Conservation (phyloP, 306 rosid genomes). For the Astragalus membranaceus region DNA sequence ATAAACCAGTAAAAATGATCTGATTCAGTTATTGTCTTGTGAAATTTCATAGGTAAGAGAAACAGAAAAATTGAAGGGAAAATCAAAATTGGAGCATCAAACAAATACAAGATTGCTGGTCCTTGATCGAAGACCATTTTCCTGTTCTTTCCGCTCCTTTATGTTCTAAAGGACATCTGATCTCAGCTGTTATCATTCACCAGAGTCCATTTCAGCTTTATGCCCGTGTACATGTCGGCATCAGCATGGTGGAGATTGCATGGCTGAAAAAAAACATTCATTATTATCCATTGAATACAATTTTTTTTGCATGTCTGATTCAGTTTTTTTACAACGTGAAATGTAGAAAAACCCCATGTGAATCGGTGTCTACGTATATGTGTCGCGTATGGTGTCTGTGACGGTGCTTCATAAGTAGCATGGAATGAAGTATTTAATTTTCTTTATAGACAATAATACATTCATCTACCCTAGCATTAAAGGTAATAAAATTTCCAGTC, state of each 20-base stretch:
- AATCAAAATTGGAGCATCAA: not conserved
- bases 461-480: not conserved
- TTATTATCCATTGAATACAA: not conserved
- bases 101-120: conserved; percentile 10
- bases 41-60: not conserved
- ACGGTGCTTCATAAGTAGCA: not conserved
- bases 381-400: no score
- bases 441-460: not conserved
- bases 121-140: not conserved
- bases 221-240: not conserved
- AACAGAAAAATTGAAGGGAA: not conserved
- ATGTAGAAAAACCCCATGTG: not conserved
- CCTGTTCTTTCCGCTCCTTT: not conserved
- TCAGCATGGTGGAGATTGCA: not conserved
- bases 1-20: no score
- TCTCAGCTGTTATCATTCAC: not conserved
- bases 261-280: not conserved
- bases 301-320: not conserved
- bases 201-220: not conserved
- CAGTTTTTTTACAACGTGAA: not conserved
- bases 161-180: not conserved
- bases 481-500: not conserved
- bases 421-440: not conserved
- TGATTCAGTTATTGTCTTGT: not conserved
- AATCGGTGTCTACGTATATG: no score